These are phyloP conservation scores for Pelargonium australe DNA, from an alignment of 441 rosid genomes.

Conservation along the genomic window DNA sequence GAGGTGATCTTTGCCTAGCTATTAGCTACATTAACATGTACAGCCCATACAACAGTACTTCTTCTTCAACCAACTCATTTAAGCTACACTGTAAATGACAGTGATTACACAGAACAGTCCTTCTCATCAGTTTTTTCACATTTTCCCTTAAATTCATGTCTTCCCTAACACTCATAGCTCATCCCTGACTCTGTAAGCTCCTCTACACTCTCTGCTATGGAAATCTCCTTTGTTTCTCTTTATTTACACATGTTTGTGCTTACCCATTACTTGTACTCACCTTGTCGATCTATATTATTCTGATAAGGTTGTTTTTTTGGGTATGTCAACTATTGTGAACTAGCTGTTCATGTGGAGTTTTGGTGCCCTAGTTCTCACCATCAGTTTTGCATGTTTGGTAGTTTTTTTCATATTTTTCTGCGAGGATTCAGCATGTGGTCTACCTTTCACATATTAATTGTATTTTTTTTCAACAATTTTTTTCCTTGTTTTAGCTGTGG, in stretches of 20 bases:
- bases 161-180: background rate
- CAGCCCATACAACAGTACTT: background rate
- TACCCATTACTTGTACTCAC: background rate
- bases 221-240: background rate
- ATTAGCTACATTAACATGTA: too few species aligned
- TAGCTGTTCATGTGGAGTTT: background rate
- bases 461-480: background rate
- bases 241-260: background rate
- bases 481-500: background rate
- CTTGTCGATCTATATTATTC: too few species aligned
- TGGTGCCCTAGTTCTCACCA: too few species aligned
- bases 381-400: background rate
- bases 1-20: too few species aligned
- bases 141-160: background rate
- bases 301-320: background rate
- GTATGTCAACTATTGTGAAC: background rate
- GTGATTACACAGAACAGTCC: too few species aligned
- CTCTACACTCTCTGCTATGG: background rate
- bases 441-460: background rate
- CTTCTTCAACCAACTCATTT: background rate
- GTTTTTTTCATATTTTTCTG: background rate
- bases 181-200: background rate
- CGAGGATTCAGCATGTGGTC: background rate
- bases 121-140: background rate
- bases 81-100: background rate